Base-by-base conservation (phyloP, 1,284 basidiomycete genomes). In the Peniophora sp. region DNA sequence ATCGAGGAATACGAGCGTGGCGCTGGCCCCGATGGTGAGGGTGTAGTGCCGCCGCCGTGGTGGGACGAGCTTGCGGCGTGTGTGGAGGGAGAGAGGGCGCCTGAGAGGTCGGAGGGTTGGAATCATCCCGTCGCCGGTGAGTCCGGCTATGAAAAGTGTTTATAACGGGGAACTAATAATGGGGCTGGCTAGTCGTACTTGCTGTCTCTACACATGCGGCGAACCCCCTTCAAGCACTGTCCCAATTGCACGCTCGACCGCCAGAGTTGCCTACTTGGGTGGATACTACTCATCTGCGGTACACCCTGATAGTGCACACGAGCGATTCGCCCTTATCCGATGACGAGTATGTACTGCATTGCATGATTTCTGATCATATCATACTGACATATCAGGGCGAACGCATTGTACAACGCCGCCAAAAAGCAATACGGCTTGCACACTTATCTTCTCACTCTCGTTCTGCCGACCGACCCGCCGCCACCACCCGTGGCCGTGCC, bases 381-480 rank as follows among this genome's bases (percentile, higher is more conserved):
- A 12, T 32, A 32, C 27, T 32, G 27, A 32, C 12, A 12, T 5
- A 32, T 6, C 57, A 91, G 88, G 68, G 83, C 85, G 34, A 74
- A 72, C 37, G 85, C 88, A 3, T 70, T 91, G 12, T 84, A 81
- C 62, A 91, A 90, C 59, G 88, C 88, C 1, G 81, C 86, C 49
- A 91, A 85, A 74, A 90, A 87, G 61, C 88, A 90, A 62, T 86
- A 80, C 63, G 88, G 87, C 15, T 67, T 88, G 14, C 80, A 91
- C 59, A 78, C 76, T 46, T 86, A 83, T 62, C 70, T 91, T 3
- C 75, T 91, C 47, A 65, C 76, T 12, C 69, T 91, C 6, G 62
- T 68, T 20, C 68, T 89, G 20, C 83, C 86, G 3, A 71, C 71
- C 24, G 73, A 81, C 12, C 73, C 76, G 0, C 83, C 85, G 1